phyloP scores from a whole-genome alignment of 1,139 yeast species.

The Kodamaea plutei region DNA sequence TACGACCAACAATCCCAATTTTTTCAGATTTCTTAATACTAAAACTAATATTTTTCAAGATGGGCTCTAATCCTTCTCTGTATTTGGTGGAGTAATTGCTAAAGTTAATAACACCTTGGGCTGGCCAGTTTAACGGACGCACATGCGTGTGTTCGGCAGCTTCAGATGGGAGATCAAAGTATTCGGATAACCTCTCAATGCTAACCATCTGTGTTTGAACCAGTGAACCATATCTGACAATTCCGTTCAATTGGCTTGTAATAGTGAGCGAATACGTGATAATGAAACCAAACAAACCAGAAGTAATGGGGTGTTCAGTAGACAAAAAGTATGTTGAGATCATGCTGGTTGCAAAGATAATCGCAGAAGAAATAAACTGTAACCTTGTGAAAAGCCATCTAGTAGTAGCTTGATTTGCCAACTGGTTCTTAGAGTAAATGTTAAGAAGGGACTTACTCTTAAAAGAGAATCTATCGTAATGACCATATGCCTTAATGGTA shows the following conservation, averaged over 20 bases:
- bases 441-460: constrained; percentile 20
- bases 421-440: constrained; percentile 17
- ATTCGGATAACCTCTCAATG: constrained; percentile 35
- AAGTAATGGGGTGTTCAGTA: constrained; percentile 14
- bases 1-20: constrained; percentile 41
- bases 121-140: constrained; percentile 23
- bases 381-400: constrained; percentile 40
- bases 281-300: constrained; percentile 36
- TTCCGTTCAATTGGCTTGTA: constrained; percentile 27
- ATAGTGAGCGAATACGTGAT: constrained; percentile 34
- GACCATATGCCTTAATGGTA: constrained; percentile 31
- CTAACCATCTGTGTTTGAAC: constrained; percentile 31
- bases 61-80: constrained; percentile 34
- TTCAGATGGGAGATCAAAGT: constrained; percentile 30
- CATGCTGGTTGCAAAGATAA: constrained; percentile 27
- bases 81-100: constrained; percentile 31
- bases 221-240: constrained; percentile 33
- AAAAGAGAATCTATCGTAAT: constrained; percentile 24
- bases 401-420: constrained; percentile 24
- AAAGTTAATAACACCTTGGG: constrained; percentile 30
- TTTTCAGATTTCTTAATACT: constrained; percentile 30
- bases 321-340: constrained; percentile 3
- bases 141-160: constrained; percentile 26
- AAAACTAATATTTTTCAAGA: constrained; percentile 25
- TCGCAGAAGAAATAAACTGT: constrained; percentile 30